Base-by-base conservation (phyloP, 2,329 filamentous ascomycete species). In the Xylaria sp. region DNA sequence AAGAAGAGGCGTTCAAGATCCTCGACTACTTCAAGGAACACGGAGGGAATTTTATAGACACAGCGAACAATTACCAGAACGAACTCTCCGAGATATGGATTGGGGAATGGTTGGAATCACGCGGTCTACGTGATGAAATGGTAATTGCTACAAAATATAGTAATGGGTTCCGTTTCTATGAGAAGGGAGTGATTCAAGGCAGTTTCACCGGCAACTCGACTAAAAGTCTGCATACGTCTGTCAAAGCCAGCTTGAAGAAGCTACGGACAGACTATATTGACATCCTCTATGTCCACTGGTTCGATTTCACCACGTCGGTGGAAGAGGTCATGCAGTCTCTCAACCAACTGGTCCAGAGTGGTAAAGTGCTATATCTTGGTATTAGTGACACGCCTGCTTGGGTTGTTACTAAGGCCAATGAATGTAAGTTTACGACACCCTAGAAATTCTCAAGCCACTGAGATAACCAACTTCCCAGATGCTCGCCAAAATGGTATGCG, bases 41-140 rank as follows among this genome's bases (percentile, higher is more conserved):
- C 4, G 59, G 59, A 0, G 91, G 91, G 21, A 93, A 93, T 79
- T 93, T 93, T 78, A 89, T 93, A 75, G 91, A 93, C 76, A 92
- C 89, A 0, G 75, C 89, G 65, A 91, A 90, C 80, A 89, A 89
- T 77, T 92, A 92, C 79, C 89, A 91, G 72, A 80, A 83, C 62
- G 82, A 82, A 66, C 84, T 91, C 76, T 87, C 87, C 1, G 90
- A 92, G 78, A 78, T 75, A 60, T 90, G 89, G 87, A 81, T 93
- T 65, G 90, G 90, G 36, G 89, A 91, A 73, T 93, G 90, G 90
- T 90, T 92, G 86, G 82, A 84, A 73, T 84, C 85, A 69, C 85
- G 88, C 9, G 82, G 84, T n/a, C 87, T 86, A 67, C 85, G 91
- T n/a, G 89, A 92, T 72, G 82, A 91, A 75, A 86, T 93, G 77